A percentile compares a stretch with the other conserved stretches of the same genome.
These are phyloP conservation scores for Phycomyces blakesleeanus DNA, from an alignment of 192 early-diverging fungal genomes.

Conservation along the genomic window DNA sequence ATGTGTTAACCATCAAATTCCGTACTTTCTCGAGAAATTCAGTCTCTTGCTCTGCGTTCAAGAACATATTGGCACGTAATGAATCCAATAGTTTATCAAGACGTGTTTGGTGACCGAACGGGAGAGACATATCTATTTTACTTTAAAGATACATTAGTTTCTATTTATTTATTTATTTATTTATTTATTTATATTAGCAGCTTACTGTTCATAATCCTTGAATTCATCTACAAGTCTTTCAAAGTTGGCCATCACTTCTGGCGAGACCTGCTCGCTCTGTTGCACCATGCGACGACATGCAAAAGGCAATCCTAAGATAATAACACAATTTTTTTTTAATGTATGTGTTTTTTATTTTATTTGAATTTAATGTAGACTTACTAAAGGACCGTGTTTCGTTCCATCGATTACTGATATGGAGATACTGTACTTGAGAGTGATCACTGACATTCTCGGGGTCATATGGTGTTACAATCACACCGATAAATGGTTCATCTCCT, in stretches of 20 bases:
- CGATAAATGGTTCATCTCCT: slow-evolving; percentile 84
- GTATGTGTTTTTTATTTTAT: background rate
- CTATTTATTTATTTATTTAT: too few relatives aligned
- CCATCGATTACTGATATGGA: slow-evolving; percentile 53
- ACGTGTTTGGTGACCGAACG: slow-evolving; percentile 47
- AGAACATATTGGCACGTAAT: slow-evolving; percentile 40
- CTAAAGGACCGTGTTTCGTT: slow-evolving; percentile 51
- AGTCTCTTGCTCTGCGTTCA: slow-evolving; percentile 28
- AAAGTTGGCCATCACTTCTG: slow-evolving; percentile 51
- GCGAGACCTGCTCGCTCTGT: slow-evolving; percentile 40
- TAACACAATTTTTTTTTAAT: slow-evolving; percentile 32
- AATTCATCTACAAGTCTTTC: slow-evolving; percentile 58
- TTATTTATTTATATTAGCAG: too few relatives aligned
- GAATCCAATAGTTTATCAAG: slow-evolving; percentile 66
- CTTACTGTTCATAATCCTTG: slow-evolving; percentile 55
- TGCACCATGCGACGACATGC: slow-evolving; percentile 47
- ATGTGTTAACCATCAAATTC: slow-evolving; percentile 34
- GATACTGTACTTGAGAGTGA: slow-evolving; percentile 55
- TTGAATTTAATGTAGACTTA: slow-evolving; percentile 30
- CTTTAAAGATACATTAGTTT: slow-evolving; percentile 1
- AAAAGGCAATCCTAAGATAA: slow-evolving; percentile 47
- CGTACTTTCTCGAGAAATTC: slow-evolving; percentile 41
- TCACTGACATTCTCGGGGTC: slow-evolving; percentile 49
- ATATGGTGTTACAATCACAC: slow-evolving; percentile 84
- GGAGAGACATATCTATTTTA: slow-evolving; percentile 55